Base-by-base conservation (phyloP, 495 filamentous ascomycete species). In the Ramalina peruviana region DNA sequence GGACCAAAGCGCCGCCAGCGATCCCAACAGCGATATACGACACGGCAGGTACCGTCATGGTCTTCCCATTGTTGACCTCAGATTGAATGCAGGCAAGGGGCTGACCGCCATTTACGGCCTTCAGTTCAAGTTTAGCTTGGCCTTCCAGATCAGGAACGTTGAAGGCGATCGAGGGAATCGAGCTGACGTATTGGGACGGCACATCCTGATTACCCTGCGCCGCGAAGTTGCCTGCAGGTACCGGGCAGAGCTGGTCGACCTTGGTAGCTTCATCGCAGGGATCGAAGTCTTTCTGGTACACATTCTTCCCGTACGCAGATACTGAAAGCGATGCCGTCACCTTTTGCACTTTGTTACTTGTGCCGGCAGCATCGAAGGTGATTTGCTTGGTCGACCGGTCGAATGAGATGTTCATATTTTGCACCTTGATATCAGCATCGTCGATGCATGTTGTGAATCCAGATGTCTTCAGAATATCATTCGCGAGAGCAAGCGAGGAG, bases 111-210 rank as follows among this genome's bases (percentile, higher is more conserved):
- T 80, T 74, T 16, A 77, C 64, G 6, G 83, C 71, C 46, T 72
- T 80, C 4, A 98, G 71, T 54, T 87, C 67, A 50, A 98, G 63
- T 38, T 81, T 89, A 36, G 86, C 92, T 64, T 85, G 68, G 33
- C 90, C 89, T 41, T 89, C 87, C 48, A 98, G 78, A 67, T 98
- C 87, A 21, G 92, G 92, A 36, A 98, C 72, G 48, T 76, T 75
- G 66, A 97, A 98, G 4, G 92, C 92, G 55, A 98, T 94, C 0
- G 80, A 73, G 9, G 92, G 92, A 48, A 98, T 90, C 62, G 84
- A 63, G 50, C 69, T 74, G 16, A 83, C 82, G 61, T 80, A 88
- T 38, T 76, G 58, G 0, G 71, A 54, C 4, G 92, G 86, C 23
- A 98, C 84, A 11, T 60, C 51, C 59, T 88, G 79, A 1, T 60